Base-by-base conservation (phyloP, 805 yeast genomes). In the Schwanniomyces polymorphus region DNA sequence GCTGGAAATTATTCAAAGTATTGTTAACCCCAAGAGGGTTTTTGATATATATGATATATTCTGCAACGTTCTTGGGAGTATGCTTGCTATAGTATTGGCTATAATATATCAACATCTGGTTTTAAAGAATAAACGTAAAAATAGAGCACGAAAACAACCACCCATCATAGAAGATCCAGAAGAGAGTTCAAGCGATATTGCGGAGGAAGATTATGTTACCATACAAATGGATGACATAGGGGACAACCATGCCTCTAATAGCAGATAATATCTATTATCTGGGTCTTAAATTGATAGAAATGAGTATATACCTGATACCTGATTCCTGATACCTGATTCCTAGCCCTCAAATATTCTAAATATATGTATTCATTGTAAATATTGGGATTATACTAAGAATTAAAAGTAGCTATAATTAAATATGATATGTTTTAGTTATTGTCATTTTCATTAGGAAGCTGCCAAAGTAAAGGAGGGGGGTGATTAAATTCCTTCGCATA, bases 1-100 rank as follows among this genome's bases (percentile, higher is more conserved):
- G 2, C 82, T 82, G 63, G 88, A 82, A 55, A 63, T 75, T 41
- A 45, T 73, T 1, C 88, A 82, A 52, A 71, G 72, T 14, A 7
- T 66, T 14, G 61, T 80, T 2, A 72, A 79, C 33, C 76, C 82
- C 0, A 55, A 50, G 3, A 56, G 88, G 44, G 62, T 63, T 0
- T 82, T 81, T 59, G 88, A 82, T 50, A 41, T 57, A 1, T 41
- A 52, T 41, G 88, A 82, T 55, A 81, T 82, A 16, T 41, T 50
- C 10, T 56, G 45, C 49, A 73, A 73, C 47, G 43, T 70, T 5
- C 48, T 42, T 7, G 78, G 77, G 2, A 64, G 70, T 47, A 38
- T 56, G 4, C 18, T 56, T 8, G 74, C 68, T 9, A 46, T 72
- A 16, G 49, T 42, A n/a, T 26, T 42, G 8, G 50, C 57, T 26